phyloP scores from a whole-genome alignment of 257 asterid genomes.

The Lycium barbarum region DNA sequence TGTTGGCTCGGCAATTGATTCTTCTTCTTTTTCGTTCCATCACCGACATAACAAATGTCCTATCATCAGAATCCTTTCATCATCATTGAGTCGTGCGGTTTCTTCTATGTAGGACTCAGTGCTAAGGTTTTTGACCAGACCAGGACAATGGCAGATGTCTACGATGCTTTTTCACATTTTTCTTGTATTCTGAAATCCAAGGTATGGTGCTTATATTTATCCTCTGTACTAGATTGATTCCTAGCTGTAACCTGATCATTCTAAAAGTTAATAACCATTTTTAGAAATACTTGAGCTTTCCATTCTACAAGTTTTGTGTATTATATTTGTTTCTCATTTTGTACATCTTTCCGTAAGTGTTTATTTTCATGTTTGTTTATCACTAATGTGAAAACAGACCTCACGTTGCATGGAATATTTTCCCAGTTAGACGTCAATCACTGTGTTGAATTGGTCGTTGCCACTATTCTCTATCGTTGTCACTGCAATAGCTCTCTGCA shows the following conservation, averaged over 20 bases:
- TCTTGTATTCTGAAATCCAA: constrained; percentile 75
- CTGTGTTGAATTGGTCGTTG: no score
- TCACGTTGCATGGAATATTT: no score
- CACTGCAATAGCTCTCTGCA: no score
- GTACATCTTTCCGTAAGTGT: not conserved
- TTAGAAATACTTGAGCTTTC: not conserved
- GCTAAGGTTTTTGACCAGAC: constrained; percentile 82
- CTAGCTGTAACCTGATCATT: not conserved
- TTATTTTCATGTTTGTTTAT: no score
- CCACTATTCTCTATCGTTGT: no score
- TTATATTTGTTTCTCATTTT: no score
- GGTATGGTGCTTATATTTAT: constrained; percentile 52
- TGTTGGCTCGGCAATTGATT: not conserved
- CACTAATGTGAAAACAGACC: no score
- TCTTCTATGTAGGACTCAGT: constrained; percentile 69
- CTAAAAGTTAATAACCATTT: not conserved
- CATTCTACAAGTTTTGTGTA: not conserved
- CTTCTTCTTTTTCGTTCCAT: not conserved
- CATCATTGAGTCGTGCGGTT: constrained; percentile 25
- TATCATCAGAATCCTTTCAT: not conserved
- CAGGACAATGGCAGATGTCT: constrained; percentile 78
- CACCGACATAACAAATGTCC: no score
- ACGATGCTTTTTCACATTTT: constrained; percentile 86
- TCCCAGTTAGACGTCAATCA: no score
- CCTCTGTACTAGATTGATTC: not conserved